Conservation (phyloP, 108 stramenopile species). For the Hondaea fermentalgiana region DNA sequence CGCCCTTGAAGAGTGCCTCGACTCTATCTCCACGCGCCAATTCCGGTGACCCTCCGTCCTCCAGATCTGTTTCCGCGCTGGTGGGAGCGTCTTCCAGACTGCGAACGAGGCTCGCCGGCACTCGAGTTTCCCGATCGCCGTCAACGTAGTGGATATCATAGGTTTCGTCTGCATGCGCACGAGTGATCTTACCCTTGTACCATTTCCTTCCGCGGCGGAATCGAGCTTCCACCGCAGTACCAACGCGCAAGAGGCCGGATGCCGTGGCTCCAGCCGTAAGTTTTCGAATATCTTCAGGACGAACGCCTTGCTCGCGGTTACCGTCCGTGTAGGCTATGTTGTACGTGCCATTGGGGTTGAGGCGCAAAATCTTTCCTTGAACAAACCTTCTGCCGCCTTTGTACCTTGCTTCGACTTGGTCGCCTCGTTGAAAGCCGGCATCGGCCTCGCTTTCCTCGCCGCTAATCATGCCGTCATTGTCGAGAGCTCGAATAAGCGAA, state of each 20-base stretch:
- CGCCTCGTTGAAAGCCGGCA: neutral
- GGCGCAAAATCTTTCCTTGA: constrained; percentile 25
- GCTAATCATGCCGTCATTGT: neutral
- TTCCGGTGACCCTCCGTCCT: neutral
- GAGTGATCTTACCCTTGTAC: constrained; percentile 27
- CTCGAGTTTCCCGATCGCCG: constrained; percentile 29
- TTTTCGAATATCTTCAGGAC: constrained; percentile 24
- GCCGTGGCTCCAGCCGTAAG: neutral
- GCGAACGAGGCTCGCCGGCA: neutral
- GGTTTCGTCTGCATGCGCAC: constrained; percentile 33
- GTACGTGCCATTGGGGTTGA: constrained; percentile 24
- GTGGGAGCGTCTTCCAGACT: neutral
- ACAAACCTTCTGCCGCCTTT: constrained; percentile 21
- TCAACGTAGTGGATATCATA: constrained; percentile 40
- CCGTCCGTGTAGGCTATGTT: constrained; percentile 40
- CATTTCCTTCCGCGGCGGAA: constrained; percentile 30
- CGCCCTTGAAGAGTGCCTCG: constrained; percentile 2
- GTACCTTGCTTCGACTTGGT: neutral
- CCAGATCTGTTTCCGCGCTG: neutral
- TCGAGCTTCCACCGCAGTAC: constrained; percentile 44
- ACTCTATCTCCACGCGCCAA: neutral
- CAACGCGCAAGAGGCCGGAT: neutral
- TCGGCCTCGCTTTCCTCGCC: neutral
- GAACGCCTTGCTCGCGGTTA: constrained; percentile 33
- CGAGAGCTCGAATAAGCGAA: neutral